These are phyloP conservation scores for Psilocybe sp. DNA, from an alignment of 768 basidiomycete species.

Conservation along the genomic window DNA sequence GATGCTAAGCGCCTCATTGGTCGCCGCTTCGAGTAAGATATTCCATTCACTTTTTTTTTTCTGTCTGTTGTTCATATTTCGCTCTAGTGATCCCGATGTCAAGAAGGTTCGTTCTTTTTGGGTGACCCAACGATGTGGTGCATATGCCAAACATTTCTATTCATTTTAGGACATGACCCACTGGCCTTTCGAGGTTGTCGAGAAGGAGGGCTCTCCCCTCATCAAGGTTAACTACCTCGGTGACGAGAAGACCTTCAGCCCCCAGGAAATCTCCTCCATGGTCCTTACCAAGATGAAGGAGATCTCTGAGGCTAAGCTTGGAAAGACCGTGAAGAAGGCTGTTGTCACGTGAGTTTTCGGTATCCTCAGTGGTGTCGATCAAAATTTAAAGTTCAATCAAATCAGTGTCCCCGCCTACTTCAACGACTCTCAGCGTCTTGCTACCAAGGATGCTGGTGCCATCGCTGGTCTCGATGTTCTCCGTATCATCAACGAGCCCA, in stretches of 20 bases:
- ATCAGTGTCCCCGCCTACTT: slow-evolving; percentile 95
- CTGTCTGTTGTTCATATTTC: slow-evolving; percentile 6
- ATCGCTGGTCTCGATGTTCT: slow-evolving; percentile 98
- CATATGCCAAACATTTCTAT: neutral
- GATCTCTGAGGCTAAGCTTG: slow-evolving; percentile 98
- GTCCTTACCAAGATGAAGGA: slow-evolving; percentile 99
- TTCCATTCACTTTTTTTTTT: slow-evolving; percentile 1
- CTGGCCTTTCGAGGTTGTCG: slow-evolving; percentile 97
- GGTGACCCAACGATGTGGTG: neutral
- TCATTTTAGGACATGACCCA: slow-evolving; percentile 78
- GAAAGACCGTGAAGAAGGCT: slow-evolving; percentile 97
- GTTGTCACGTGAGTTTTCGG: slow-evolving; percentile 82
- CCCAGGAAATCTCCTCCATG: slow-evolving; percentile 99
- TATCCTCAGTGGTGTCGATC: neutral
- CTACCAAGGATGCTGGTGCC: slow-evolving; percentile 98
- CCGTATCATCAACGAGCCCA: slow-evolving; percentile 99
- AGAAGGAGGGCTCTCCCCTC: slow-evolving; percentile 95
- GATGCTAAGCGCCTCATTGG: slow-evolving; percentile 99
- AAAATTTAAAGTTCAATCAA: neutral
- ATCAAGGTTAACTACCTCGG: slow-evolving; percentile 95
- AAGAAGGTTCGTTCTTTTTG: slow-evolving; percentile 61
- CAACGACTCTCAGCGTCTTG: slow-evolving; percentile 99
- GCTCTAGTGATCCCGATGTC: slow-evolving; percentile 80
- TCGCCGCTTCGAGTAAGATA: slow-evolving; percentile 85
- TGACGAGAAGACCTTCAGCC: slow-evolving; percentile 95